Base-by-base conservation (phyloP, 2,329 filamentous ascomycete species). In the Lojkania enalia region DNA sequence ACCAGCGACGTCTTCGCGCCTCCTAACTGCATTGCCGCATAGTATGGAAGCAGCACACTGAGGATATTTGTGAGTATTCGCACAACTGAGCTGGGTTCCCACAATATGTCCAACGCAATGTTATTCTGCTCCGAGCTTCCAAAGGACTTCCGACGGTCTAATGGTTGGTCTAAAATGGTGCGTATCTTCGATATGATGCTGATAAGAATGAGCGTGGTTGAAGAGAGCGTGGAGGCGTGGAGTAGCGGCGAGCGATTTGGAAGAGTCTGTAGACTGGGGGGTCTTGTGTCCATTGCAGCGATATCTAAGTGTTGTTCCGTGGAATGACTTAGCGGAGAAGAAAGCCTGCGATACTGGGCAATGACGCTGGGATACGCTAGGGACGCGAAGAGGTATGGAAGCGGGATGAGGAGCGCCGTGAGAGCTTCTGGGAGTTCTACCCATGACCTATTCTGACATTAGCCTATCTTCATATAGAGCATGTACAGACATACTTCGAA, bases 1-100 rank as follows among this genome's bases (percentile, higher is more conserved):
- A 76, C 51, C n/a, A 82, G 63, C 9, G 77, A 77, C n/a, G 77
- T 75, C 41, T 77, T 69, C 44, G 76, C 72, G 11, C 77, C 79
- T 6, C 80, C 81, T 11, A 83, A 61, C 44, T 81, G 75, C 50
- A 80, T 70, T 0, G 77, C 64, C 6, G 80, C 77, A 57, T 80
- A 83, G 55, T 81, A 78, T 1, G 81, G 81, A 20, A 84, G 56
- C 2, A 72, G 64, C 16, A 79, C 58, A 14, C 74, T 69, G 20
- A 71, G 44, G n/a, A 70, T 56, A 38, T 69, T 72, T 14, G 62
- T 54, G 13, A 67, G 38, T 14, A 68, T 60, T 33, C 57, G 57
- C 27, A 37, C 29, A 11, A 57, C 18, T 12, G 51, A 55, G 27
- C 38, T 50, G 11, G 54, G 18, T 20, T 55, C 46, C n/a, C 47